Evolutionary conservation across 768 basidiomycete species (phyloP), one percentile per base, ranked within the genome.

Genomic region (Neoboletus magnificus): DNA sequence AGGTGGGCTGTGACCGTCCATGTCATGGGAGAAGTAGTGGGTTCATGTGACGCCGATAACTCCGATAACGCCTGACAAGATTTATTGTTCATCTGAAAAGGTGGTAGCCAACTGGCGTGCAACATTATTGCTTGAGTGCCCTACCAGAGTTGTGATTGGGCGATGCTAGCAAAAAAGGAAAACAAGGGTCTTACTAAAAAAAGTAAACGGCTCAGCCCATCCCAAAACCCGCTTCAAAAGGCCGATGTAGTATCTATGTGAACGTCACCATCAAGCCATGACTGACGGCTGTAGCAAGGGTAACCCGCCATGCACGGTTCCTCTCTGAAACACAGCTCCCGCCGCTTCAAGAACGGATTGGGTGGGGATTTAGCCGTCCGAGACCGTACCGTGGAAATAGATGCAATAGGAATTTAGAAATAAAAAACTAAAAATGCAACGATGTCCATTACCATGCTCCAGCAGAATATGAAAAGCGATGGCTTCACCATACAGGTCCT

Each of bases 381-480:
- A 20, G 29, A 36, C 16, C 29, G 16, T 25, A 35, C 29, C 45
- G 30, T 43, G 44, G 36, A 56, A 54, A 50, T 35, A 36, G 7
- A n/a, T 48, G 42, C 10, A 54, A 60, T 62, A 68, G 39, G 40
- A 3, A 57, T 59, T 66, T 55, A 69, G 54, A 55, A 61, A 71
- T 71, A 69, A 70, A 56, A 59, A 50, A 45, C 51, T 54, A 50
- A 27, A 43, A 52, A 57, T 53, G 48, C 52, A 50, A 48, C 30
- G 23, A 58, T 43, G 61, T 56, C 61, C 58, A 62, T 54, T 35
- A 55, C 47, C 48, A 55, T 50, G 57, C 44, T 54, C 51, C 55
- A 35, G 18, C 20, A 51, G 22, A 37, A 50, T 37, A 46, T 13
- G 39, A 48, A 49, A 43, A 46, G 40, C 22, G 23, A 48, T 25